phyloP scores from a whole-genome alignment of 108 stramenopile genomes.

The Skeletonema tropicum region DNA sequence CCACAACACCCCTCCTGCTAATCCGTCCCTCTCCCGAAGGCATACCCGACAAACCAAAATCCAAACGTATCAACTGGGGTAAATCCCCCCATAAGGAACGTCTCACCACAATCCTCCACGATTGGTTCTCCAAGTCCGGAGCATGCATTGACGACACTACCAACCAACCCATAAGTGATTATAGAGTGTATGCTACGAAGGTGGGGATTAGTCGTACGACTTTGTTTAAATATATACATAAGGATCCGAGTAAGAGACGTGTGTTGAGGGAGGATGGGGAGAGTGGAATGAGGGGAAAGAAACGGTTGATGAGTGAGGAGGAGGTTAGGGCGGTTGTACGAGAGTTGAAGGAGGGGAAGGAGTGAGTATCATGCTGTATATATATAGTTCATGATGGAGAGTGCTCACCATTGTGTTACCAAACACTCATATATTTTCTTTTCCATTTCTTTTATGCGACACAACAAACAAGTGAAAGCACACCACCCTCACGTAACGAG shows the following conservation, averaged over 20 bases:
- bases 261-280: not conserved
- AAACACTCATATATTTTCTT: no score
- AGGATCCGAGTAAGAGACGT: constrained; percentile 1
- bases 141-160: not conserved
- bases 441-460: no score
- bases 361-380: not conserved
- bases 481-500: constrained; percentile 20
- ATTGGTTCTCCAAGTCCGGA: not conserved
- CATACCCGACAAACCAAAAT: constrained; percentile 4
- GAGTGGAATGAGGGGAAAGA: constrained; percentile 15
- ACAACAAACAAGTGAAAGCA: no score
- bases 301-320: constrained; percentile 3
- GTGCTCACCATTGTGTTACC: no score
- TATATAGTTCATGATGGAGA: not conserved
- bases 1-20: not conserved
- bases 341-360: constrained; percentile 9
- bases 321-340: not conserved
- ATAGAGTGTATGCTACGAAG: constrained; percentile 3
- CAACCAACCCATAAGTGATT: not conserved
- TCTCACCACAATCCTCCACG: not conserved
- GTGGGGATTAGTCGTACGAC: constrained; percentile 12
- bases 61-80: constrained; percentile 17
- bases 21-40: constrained; percentile 5
- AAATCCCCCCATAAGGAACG: constrained; percentile 18
- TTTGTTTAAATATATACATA: not conserved